phyloP scores from a whole-genome alignment of 768 basidiomycete genomes.

The Boletus rex-veris region DNA sequence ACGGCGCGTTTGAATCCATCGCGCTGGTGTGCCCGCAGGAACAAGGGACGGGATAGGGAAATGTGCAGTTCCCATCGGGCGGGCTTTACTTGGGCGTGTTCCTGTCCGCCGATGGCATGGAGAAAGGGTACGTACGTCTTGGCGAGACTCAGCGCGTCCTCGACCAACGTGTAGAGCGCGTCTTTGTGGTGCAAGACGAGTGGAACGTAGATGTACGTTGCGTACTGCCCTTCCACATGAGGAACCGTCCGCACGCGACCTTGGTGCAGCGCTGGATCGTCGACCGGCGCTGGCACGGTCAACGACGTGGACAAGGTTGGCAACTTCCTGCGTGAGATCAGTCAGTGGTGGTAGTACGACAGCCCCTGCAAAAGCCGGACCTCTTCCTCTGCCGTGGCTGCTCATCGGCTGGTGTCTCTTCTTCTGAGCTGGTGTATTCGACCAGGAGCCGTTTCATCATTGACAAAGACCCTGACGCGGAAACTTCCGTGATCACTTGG shows the following conservation, averaged over 20 bases:
- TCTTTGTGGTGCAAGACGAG: constrained; percentile 45
- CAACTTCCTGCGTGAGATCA: constrained; percentile 46
- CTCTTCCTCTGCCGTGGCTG: constrained; percentile 38
- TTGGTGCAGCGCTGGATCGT: constrained; percentile 80
- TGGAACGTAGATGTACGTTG: constrained; percentile 73
- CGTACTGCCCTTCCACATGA: constrained; percentile 85
- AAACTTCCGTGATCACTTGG: constrained; percentile 3
- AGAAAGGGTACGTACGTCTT: constrained; percentile 44
- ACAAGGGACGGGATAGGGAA: constrained; percentile 81
- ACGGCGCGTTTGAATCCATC: constrained; percentile 67
- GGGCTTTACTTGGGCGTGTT: not conserved
- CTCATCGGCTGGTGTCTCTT: not conserved
- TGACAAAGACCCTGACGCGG: constrained; percentile 1
- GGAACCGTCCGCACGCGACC: constrained; percentile 73
- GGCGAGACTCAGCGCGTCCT: constrained; percentile 43
- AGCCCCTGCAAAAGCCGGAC: constrained; percentile 21
- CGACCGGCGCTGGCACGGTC: constrained; percentile 47
- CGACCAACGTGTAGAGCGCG: constrained; percentile 44
- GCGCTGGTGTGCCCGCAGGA: constrained; percentile 74
- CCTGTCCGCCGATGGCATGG: constrained; percentile 39
- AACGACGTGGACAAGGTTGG: constrained; percentile 56
- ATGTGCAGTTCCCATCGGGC: constrained; percentile 61
- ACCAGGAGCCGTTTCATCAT: constrained; percentile 39
- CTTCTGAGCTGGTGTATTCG: constrained; percentile 45
- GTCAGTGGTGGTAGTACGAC: not conserved